Conservation (phyloP, 1,284 basidiomycete genomes). For the Papiliotrema flavescens region DNA sequence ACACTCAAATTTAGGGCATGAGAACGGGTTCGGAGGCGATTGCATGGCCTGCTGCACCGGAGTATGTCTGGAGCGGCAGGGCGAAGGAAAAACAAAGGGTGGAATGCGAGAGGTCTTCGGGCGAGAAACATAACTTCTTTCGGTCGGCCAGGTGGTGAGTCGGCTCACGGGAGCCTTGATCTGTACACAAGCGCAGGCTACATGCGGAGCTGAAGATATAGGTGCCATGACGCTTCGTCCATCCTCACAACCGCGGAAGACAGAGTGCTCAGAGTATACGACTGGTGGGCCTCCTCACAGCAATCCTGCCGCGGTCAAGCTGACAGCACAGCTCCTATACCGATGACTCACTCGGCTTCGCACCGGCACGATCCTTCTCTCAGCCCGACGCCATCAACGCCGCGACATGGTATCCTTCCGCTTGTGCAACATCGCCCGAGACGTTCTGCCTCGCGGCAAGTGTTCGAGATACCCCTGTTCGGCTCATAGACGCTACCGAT, state of each 20-base stretch:
- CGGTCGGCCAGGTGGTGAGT: slow-evolving; percentile 40
- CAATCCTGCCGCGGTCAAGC: neutral
- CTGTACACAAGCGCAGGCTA: too few species aligned
- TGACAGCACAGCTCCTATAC: neutral
- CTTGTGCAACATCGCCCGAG: slow-evolving; percentile 57
- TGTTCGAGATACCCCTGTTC: slow-evolving; percentile 74
- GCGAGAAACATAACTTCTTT: slow-evolving; percentile 27
- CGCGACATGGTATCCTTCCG: slow-evolving; percentile 75
- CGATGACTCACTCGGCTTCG: neutral
- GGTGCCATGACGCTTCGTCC: slow-evolving; percentile 40
- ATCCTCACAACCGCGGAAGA: slow-evolving; percentile 44
- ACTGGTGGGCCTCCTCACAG: slow-evolving; percentile 18
- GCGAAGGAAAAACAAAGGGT: too few species aligned
- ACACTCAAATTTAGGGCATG: too few species aligned
- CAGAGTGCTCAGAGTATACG: slow-evolving; percentile 30
- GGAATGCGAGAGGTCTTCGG: slow-evolving; percentile 13
- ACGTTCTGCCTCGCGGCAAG: slow-evolving; percentile 76
- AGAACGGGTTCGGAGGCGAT: too few species aligned
- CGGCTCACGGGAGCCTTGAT: slow-evolving; percentile 2
- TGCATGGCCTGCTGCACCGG: too few species aligned
- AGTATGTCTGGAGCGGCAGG: too few species aligned
- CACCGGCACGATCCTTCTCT: slow-evolving; percentile 26
- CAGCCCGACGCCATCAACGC: slow-evolving; percentile 71
- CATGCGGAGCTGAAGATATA: slow-evolving; percentile 2
- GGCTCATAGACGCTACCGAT: slow-evolving; percentile 70